A percentile compares a stretch with the other conserved stretches of the same genome.
phyloP scores from a whole-genome alignment of 2,329 filamentous ascomycete species.

The Ophiobolus disseminans region DNA sequence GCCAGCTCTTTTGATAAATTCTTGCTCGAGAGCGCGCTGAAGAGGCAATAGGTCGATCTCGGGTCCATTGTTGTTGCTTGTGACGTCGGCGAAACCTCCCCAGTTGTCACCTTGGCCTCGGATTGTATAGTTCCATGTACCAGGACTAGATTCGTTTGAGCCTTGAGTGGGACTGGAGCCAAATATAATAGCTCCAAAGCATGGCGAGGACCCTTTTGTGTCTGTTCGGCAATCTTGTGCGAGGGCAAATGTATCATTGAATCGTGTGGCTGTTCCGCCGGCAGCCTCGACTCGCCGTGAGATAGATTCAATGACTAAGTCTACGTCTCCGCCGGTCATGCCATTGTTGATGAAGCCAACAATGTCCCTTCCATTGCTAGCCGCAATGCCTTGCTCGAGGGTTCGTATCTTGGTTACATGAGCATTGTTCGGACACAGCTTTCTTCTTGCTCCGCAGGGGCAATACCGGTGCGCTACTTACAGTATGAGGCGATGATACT shows the following conservation, averaged over 20 bases:
- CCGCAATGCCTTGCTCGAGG: slow-evolving; percentile 22
- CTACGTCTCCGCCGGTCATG: slow-evolving; percentile 27
- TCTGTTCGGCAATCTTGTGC: slow-evolving; percentile 20
- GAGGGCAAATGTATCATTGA: slow-evolving; percentile 15
- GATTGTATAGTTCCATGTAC: slow-evolving; percentile 36
- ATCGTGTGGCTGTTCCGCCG: slow-evolving; percentile 23
- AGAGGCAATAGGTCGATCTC: slow-evolving; percentile 29
- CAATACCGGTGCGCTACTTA: slow-evolving; percentile 13
- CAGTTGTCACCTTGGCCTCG: slow-evolving; percentile 11
- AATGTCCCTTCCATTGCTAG: slow-evolving; percentile 18
- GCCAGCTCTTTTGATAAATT: slow-evolving; percentile 53
- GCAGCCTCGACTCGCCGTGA: slow-evolving; percentile 21
- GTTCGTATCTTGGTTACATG: slow-evolving; percentile 22
- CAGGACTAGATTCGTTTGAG: slow-evolving; percentile 14
- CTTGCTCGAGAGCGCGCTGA: slow-evolving; percentile 30
- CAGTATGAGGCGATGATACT: slow-evolving; percentile 26
- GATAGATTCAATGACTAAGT: slow-evolving; percentile 27
- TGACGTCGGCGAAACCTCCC: slow-evolving; percentile 19
- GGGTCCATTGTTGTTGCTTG: slow-evolving; percentile 13
- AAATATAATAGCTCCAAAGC: slow-evolving; percentile 31
- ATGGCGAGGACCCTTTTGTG: slow-evolving; percentile 16
- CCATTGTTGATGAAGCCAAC: slow-evolving; percentile 37
- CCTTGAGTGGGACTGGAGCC: slow-evolving; percentile 42
- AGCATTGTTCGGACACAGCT: neutral
- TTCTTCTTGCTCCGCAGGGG: neutral